phyloP scores from a whole-genome alignment of 768 basidiomycete species.

The Lyophyllum semitale region DNA sequence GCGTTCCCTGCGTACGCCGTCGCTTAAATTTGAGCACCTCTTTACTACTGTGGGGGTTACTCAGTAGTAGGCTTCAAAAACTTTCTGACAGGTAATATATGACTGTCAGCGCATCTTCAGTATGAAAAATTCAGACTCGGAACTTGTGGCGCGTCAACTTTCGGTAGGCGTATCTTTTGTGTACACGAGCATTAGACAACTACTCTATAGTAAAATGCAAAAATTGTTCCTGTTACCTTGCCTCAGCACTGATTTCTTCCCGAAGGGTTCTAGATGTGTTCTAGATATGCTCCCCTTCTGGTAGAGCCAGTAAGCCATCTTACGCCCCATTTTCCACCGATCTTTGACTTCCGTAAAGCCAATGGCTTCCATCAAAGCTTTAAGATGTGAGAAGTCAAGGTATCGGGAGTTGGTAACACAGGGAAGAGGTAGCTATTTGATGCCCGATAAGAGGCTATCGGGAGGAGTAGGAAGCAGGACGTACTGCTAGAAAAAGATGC shows the following conservation, averaged over 20 bases:
- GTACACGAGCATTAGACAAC: background rate
- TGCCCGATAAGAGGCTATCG: background rate
- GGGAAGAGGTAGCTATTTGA: conserved; percentile 72
- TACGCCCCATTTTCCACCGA: conserved; percentile 69
- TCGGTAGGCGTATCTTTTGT: background rate
- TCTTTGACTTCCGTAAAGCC: conserved; percentile 65
- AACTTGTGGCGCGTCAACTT: background rate
- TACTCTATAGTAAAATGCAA: conserved; percentile 42
- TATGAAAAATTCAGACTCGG: background rate
- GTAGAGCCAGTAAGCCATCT: conserved; percentile 88
- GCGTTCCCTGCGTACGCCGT: too few species aligned
- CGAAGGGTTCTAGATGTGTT: conserved; percentile 29
- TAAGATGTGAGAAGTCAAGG: conserved; percentile 60
- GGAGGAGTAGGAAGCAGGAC: conserved; percentile 25
- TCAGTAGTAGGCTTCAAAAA: background rate
- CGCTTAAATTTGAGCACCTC: too few species aligned
- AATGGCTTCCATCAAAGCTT: conserved; percentile 54
- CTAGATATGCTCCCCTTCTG: conserved; percentile 37
- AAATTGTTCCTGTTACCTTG: conserved; percentile 84
- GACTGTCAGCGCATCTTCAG: background rate
- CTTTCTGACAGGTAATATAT: background rate
- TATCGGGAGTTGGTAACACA: conserved; percentile 89
- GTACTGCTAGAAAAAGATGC: conserved; percentile 69
- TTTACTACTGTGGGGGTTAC: too few species aligned
- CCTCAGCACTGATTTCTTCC: conserved; percentile 60